A percentile compares a stretch with the other conserved stretches of the same genome.
phyloP scores from a whole-genome alignment of 176 grass and related monocot species.

The Oryza meridionalis region DNA sequence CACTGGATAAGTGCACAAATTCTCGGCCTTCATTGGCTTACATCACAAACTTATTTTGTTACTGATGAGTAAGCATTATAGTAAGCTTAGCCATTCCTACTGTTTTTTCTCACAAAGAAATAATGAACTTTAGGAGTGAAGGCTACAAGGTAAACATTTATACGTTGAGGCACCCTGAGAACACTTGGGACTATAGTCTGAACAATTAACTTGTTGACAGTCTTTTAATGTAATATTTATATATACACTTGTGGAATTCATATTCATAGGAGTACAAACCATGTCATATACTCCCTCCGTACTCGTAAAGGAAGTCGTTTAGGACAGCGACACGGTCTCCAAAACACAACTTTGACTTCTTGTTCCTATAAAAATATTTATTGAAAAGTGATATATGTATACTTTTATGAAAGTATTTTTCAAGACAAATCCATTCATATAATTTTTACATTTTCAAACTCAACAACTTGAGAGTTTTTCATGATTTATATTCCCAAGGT shows the following conservation, averaged over 20 bases:
- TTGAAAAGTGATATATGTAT: too few species aligned
- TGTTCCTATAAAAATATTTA: too few species aligned
- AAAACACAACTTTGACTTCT: too few species aligned
- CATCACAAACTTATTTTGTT: neutral
- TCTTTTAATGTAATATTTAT: neutral
- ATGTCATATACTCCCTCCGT: too few species aligned
- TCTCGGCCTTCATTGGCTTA: neutral
- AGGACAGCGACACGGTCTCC: too few species aligned
- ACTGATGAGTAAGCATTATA: neutral
- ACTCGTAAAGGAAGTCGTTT: too few species aligned
- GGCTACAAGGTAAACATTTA: neutral
- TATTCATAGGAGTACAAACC: neutral
- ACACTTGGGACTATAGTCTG: neutral
- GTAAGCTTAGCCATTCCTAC: neutral
- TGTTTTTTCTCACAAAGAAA: neutral
- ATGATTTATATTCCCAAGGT: too few species aligned
- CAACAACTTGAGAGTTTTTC: too few species aligned
- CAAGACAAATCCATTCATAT: too few species aligned
- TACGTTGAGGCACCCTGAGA: neutral
- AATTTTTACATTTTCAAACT: too few species aligned
- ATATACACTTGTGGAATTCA: too few species aligned
- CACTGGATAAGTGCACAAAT: neutral
- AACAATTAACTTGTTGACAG: constrained; percentile 5
- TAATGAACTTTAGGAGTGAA: neutral
- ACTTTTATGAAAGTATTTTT: too few species aligned